These are phyloP conservation scores for Limnomonas spitsbergensis DNA, from an alignment of 139 green algal species.

Conservation along the genomic window DNA sequence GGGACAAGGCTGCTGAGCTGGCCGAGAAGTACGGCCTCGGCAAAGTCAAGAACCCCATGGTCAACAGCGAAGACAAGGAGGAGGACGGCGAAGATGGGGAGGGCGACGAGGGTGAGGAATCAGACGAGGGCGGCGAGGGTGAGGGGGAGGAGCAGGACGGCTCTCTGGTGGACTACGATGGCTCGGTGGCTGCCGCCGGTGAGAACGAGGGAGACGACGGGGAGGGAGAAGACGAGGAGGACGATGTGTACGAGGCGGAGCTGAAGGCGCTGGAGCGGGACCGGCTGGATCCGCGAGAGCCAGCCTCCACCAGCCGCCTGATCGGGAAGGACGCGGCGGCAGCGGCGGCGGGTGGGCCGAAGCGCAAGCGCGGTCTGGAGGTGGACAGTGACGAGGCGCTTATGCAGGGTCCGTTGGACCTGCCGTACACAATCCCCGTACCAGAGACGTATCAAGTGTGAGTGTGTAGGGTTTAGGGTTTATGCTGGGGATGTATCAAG, in stretches of 20 bases:
- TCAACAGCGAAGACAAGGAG: conserved; percentile 8
- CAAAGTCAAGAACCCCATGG: conserved; percentile 28
- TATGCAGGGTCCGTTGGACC: conserved; percentile 50
- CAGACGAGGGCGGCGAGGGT: conserved; percentile 23
- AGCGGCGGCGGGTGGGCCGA: background rate
- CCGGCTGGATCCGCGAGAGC: background rate
- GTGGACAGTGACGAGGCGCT: too few relatives aligned
- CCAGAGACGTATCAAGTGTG: conserved; percentile 67
- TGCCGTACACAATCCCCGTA: conserved; percentile 78
- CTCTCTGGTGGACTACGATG: conserved; percentile 4
- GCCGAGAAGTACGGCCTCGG: conserved; percentile 47
- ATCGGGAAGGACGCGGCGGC: background rate
- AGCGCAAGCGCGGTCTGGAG: background rate
- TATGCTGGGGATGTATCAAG: background rate
- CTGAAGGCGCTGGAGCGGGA: conserved; percentile 21
- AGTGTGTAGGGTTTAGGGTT: background rate
- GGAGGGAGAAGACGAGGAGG: conserved; percentile 3
- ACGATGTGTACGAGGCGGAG: conserved; percentile 29
- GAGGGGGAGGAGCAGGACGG: conserved; percentile 21
- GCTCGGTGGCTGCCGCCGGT: background rate
- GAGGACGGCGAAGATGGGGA: conserved; percentile 16
- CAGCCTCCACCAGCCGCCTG: background rate
- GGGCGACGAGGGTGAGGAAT: conserved; percentile 12
- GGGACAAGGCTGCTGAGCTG: conserved; percentile 36
- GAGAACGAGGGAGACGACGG: conserved; percentile 16